phyloP scores from a whole-genome alignment of 2,329 filamentous ascomycete genomes.

The Graphium sp. region DNA sequence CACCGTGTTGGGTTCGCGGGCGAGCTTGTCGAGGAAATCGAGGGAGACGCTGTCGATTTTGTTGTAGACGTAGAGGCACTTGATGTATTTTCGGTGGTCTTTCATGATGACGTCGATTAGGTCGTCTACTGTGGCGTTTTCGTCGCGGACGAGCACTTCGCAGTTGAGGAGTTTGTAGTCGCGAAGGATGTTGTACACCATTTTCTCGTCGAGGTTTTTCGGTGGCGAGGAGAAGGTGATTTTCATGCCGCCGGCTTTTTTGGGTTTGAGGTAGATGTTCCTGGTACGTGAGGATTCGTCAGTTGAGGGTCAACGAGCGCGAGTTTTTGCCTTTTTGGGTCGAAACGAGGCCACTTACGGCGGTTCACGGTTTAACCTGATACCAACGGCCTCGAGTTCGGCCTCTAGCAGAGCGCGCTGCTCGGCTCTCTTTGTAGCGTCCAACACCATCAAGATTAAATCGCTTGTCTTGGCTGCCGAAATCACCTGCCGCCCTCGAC shows the following conservation, averaged over 20 bases:
- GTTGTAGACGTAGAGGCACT: constrained; percentile 95
- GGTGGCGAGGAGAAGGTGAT: constrained; percentile 87
- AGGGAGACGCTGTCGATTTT: constrained; percentile 94
- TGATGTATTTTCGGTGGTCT: constrained; percentile 95
- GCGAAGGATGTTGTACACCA: constrained; percentile 91
- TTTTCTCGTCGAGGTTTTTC: constrained; percentile 89
- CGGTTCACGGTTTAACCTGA: constrained; percentile 77
- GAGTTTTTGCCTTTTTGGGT: too few species aligned
- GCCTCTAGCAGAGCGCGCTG: constrained; percentile 80
- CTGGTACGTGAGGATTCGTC: constrained; percentile 20
- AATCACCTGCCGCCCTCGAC: constrained; percentile 88
- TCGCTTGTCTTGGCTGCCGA: constrained; percentile 97
- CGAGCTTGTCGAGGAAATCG: constrained; percentile 82
- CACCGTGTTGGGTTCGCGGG: constrained; percentile 80
- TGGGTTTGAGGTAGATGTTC: constrained; percentile 93
- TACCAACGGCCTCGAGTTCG: constrained; percentile 88
- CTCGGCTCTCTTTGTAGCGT: constrained; percentile 91
- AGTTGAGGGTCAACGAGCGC: too few species aligned
- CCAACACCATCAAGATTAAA: constrained; percentile 88
- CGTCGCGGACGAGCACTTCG: constrained; percentile 88
- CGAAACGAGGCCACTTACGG: constrained; percentile 40
- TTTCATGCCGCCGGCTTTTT: constrained; percentile 96
- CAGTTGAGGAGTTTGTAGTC: constrained; percentile 99
- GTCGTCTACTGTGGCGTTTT: constrained; percentile 90
- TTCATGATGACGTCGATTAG: constrained; percentile 99